Evolutionary conservation across 2,329 filamentous ascomycete genomes (phyloP).

Genomic region (Fusarium tuaranense): DNA sequence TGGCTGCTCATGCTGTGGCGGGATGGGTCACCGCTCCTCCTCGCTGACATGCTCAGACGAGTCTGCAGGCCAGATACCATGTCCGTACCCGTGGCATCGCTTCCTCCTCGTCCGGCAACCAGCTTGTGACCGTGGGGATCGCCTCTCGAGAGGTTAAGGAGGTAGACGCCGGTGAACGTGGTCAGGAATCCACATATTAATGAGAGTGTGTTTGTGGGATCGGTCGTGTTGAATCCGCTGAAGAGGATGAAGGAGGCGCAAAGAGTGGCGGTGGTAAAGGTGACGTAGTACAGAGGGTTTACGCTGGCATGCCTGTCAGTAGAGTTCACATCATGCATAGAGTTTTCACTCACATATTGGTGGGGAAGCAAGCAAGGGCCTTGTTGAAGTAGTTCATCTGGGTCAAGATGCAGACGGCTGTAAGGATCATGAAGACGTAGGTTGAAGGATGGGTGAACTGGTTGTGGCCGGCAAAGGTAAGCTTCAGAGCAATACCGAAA

Average conservation of each 20-base stretch:
- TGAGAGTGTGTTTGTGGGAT: conserved; percentile 91
- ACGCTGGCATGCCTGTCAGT: conserved; percentile 68
- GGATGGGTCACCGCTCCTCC: conserved; percentile 77
- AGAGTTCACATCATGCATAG: background rate
- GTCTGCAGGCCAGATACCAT: conserved; percentile 91
- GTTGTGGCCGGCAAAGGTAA: conserved; percentile 93
- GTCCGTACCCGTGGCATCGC: conserved; percentile 90
- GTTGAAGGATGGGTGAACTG: conserved; percentile 96
- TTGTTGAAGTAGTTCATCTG: conserved; percentile 99
- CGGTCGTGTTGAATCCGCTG: conserved; percentile 94
- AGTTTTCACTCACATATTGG: conserved; percentile 82
- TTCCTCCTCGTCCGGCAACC: conserved; percentile 69
- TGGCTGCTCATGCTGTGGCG: conserved; percentile 74
- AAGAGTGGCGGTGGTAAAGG: conserved; percentile 94
- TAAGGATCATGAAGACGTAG: conserved; percentile 96
- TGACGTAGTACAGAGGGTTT: conserved; percentile 97
- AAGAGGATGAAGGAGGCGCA: conserved; percentile 97
- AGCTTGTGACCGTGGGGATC: conserved; percentile 84
- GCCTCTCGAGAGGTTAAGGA: conserved; percentile 92
- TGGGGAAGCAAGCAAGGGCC: conserved; percentile 94
- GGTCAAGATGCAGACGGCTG: conserved; percentile 91
- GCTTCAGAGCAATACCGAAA: conserved; percentile 96
- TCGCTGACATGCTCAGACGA: conserved; percentile 90
- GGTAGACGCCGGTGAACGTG: conserved; percentile 95
- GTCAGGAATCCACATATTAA: conserved; percentile 92